Evolutionary conservation across 2,329 filamentous ascomycete genomes (phyloP).

Genomic region (Pseudofabraea citricarpa): DNA sequence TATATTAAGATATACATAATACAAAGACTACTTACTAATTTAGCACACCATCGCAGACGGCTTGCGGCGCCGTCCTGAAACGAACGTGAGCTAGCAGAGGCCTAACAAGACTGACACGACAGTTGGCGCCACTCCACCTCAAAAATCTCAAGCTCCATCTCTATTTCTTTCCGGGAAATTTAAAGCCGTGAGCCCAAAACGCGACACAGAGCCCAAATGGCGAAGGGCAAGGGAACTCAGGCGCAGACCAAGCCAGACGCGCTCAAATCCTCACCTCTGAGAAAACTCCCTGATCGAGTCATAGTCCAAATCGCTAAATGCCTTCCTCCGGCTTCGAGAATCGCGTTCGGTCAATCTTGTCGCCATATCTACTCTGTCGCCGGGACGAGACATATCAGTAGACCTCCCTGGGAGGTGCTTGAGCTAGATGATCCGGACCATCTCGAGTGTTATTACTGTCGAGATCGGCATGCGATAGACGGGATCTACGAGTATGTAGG

Average conservation of each 20-base stretch:
- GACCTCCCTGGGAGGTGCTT: slow-evolving; percentile 7
- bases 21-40: too few species aligned
- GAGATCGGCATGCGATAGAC: slow-evolving; percentile 3
- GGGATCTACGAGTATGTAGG: slow-evolving; percentile 5
- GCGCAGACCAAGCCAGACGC: background rate
- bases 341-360: background rate
- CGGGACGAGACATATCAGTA: background rate
- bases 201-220: background rate
- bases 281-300: background rate
- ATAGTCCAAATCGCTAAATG: background rate
- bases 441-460: slow-evolving; percentile 10
- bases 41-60: background rate
- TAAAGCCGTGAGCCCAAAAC: background rate
- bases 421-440: slow-evolving; percentile 7
- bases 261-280: background rate
- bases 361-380: background rate
- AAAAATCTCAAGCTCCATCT: background rate
- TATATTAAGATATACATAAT: too few species aligned
- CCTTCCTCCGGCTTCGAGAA: background rate
- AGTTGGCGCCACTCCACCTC: background rate
- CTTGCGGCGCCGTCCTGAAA: background rate
- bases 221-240: background rate
- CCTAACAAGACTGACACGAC: background rate
- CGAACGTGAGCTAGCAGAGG: background rate
- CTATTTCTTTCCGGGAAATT: background rate